Conservation (phyloP, 2,329 filamentous ascomycete genomes). For the Metarhizium brunneum region DNA sequence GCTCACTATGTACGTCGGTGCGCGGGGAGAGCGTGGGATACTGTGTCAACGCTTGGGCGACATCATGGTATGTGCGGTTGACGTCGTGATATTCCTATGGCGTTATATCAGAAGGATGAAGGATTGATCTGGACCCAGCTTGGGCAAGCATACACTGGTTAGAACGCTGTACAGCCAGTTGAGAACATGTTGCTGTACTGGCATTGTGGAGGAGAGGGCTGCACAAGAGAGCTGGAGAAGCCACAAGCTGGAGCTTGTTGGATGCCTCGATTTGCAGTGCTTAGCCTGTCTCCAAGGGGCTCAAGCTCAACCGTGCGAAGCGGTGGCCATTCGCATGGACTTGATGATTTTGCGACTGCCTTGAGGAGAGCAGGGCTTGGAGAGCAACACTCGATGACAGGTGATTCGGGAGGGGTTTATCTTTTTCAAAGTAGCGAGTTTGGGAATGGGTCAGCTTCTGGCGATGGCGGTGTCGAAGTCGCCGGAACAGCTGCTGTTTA, state of each 20-base stretch:
- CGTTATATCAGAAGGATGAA: slow-evolving; percentile 1
- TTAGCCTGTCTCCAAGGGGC: neutral
- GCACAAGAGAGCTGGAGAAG: neutral
- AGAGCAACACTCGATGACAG: too few relatives aligned
- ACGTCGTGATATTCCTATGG: slow-evolving; percentile 84
- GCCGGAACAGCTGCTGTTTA: too few relatives aligned
- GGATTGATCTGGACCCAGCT: slow-evolving; percentile 5
- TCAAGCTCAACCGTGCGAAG: neutral
- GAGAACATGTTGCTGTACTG: slow-evolving; percentile 80
- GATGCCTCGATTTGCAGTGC: neutral
- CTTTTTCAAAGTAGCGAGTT: too few relatives aligned
- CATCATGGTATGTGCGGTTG: slow-evolving; percentile 85
- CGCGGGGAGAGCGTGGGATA: slow-evolving; percentile 74
- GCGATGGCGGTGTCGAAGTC: too few relatives aligned
- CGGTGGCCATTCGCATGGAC: neutral
- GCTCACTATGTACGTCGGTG: slow-evolving; percentile 90
- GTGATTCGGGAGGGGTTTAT: too few relatives aligned
- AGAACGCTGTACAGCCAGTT: slow-evolving; percentile 94
- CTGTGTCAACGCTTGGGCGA: slow-evolving; percentile 70
- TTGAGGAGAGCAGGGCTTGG: neutral
- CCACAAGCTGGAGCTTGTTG: neutral
- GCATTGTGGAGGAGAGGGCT: slow-evolving; percentile 34
- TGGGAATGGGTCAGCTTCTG: too few relatives aligned
- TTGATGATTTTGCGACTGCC: neutral
- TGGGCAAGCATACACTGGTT: slow-evolving; percentile 49